Conservation (phyloP, 2,329 filamentous ascomycete genomes). For the Ophiostoma sp. region DNA sequence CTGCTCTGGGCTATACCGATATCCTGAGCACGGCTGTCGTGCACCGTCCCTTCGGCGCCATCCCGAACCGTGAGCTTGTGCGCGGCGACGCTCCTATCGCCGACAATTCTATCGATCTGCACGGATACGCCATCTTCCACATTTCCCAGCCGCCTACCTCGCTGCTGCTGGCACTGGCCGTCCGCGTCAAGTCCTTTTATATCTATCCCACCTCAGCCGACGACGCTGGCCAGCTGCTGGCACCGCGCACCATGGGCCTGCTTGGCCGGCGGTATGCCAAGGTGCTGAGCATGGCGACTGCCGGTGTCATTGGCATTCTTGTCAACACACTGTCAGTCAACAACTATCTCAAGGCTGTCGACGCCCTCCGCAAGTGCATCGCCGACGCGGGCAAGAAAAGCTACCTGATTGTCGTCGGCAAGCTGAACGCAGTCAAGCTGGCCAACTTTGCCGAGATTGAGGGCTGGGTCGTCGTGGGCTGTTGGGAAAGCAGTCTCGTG, state of each 20-base stretch:
- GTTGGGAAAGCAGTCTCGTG: slow-evolving; percentile 92
- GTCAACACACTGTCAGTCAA: slow-evolving; percentile 92
- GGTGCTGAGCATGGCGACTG: slow-evolving; percentile 71
- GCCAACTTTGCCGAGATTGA: slow-evolving; percentile 95
- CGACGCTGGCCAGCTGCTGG: slow-evolving; percentile 20
- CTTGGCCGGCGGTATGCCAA: slow-evolving; percentile 85
- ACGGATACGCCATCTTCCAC: slow-evolving; percentile 70
- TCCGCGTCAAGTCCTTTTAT: slow-evolving; percentile 70
- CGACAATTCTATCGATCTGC: slow-evolving; percentile 44
- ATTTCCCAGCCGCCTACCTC: slow-evolving; percentile 74
- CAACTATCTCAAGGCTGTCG: slow-evolving; percentile 79
- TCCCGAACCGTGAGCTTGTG: slow-evolving; percentile 73
- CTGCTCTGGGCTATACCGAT: slow-evolving; percentile 60
- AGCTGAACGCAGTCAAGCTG: slow-evolving; percentile 90
- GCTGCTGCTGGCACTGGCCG: slow-evolving; percentile 79
- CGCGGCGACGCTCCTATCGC: slow-evolving; percentile 26
- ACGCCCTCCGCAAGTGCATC: slow-evolving; percentile 67
- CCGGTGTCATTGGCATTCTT: slow-evolving; percentile 82
- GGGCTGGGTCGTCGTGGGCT: slow-evolving; percentile 95
- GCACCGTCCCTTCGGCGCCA: slow-evolving; percentile 69
- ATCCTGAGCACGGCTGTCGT: slow-evolving; percentile 66
- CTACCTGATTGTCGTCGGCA: slow-evolving; percentile 94
- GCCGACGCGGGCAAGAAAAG: slow-evolving; percentile 80
- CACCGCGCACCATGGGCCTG: slow-evolving; percentile 44
- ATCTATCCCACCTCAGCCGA: slow-evolving; percentile 54